phyloP scores from a whole-genome alignment of 495 filamentous ascomycete species.

The Xylaria venustula region DNA sequence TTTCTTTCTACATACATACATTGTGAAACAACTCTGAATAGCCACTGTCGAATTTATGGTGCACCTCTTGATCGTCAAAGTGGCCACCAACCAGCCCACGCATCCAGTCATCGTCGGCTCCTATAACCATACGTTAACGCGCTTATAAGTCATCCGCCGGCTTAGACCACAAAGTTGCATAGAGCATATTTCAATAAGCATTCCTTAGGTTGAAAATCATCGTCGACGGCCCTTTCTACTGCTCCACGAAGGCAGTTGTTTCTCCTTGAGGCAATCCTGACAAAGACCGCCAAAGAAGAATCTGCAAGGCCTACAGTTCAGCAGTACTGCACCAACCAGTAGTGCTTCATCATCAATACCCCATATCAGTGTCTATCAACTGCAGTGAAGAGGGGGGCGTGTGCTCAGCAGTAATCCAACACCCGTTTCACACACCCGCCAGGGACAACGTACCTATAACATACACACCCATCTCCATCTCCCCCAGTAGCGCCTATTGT shows the following conservation, averaged over 20 bases:
- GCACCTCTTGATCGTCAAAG: neutral
- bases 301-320: slow-evolving; percentile 17
- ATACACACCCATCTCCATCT: neutral
- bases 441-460: slow-evolving; percentile 4
- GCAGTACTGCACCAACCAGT: slow-evolving; percentile 21
- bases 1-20: slow-evolving; percentile 1
- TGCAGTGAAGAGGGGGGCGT: slow-evolving; percentile 20
- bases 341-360: slow-evolving; percentile 12
- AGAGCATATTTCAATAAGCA: neutral
- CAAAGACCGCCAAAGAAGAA: slow-evolving; percentile 25
- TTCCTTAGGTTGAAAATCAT: no score
- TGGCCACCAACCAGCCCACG: neutral
- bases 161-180: neutral
- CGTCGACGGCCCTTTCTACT: neutral
- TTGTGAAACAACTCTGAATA: neutral
- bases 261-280: slow-evolving; percentile 15
- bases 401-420: slow-evolving; percentile 10
- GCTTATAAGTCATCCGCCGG: neutral
- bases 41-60: neutral
- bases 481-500: neutral
- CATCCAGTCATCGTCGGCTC: neutral
- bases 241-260: neutral
- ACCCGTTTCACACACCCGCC: neutral
- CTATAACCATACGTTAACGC: neutral
- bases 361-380: neutral